Conservation (phyloP, 139 green algal species). For the Tetraselmis chui region DNA sequence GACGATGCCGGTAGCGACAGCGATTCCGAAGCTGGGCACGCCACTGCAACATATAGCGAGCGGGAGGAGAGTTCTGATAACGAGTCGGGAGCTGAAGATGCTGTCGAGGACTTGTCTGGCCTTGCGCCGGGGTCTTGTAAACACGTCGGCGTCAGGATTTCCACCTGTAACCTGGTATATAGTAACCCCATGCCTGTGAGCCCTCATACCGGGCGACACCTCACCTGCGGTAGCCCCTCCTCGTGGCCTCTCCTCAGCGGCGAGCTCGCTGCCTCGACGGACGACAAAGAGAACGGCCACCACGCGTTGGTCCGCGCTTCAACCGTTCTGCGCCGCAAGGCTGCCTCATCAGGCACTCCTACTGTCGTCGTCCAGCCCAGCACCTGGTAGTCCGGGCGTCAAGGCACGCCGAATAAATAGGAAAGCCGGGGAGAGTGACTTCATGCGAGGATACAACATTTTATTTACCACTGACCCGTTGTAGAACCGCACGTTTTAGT, state of each 20-base stretch:
- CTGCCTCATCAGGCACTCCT: background rate
- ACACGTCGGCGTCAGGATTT: background rate
- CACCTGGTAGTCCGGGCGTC: too few relatives aligned
- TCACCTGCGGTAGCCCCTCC: too few relatives aligned
- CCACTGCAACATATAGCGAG: background rate
- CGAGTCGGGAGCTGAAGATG: background rate
- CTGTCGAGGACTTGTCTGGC: too few relatives aligned
- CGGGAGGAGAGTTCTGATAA: background rate
- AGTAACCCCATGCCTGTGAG: background rate
- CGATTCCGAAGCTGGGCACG: background rate
- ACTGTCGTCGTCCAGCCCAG: too few relatives aligned
- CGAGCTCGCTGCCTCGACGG: background rate
- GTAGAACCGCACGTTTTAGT: too few relatives aligned
- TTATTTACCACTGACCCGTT: too few relatives aligned
- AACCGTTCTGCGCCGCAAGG: background rate
- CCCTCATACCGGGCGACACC: too few relatives aligned
- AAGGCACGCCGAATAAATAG: too few relatives aligned
- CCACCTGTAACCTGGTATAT: background rate
- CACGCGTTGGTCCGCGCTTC: background rate
- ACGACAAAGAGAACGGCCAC: background rate
- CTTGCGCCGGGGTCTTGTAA: background rate
- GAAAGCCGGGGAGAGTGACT: too few relatives aligned
- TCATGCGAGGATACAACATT: too few relatives aligned
- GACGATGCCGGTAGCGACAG: background rate
- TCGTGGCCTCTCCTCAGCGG: too few relatives aligned